Conservation (phyloP, 2,329 filamentous ascomycete genomes). For the Metarhizium humberi region DNA sequence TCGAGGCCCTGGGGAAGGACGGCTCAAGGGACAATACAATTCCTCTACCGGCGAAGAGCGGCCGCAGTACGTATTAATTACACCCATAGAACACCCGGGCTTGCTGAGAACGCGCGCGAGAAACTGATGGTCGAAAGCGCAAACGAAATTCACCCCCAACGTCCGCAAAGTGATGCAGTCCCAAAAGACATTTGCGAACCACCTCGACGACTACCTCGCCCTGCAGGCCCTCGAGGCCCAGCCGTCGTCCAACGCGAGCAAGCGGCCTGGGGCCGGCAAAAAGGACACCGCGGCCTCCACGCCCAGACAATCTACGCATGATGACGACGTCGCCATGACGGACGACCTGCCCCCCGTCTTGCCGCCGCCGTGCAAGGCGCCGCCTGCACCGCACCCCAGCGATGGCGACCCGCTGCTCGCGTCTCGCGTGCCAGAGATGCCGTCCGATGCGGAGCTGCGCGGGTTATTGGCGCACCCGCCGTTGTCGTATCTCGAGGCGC, state of each 20-base stretch:
- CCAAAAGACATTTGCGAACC: conserved; percentile 76
- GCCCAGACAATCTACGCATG: conserved; percentile 8
- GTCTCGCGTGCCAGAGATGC: conserved; percentile 47
- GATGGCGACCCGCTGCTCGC: conserved; percentile 50
- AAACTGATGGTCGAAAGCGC: conserved; percentile 18
- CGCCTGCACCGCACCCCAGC: conserved; percentile 31
- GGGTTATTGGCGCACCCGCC: conserved; percentile 55
- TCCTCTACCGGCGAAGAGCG: conserved; percentile 50
- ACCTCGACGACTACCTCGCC: conserved; percentile 71
- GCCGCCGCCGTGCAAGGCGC: conserved; percentile 20
- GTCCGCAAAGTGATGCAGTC: conserved; percentile 71
- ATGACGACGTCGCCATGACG: conserved; percentile 18
- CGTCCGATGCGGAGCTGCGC: conserved; percentile 52
- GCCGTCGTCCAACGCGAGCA: conserved; percentile 15
- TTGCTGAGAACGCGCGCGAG: background rate
- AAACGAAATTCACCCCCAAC: conserved; percentile 54
- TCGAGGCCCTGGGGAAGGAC: conserved; percentile 76
- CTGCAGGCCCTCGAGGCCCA: conserved; percentile 37
- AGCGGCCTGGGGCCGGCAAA: conserved; percentile 17
- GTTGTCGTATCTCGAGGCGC: conserved; percentile 58
- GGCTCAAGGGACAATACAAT: conserved; percentile 66
- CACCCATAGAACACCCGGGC: no score
- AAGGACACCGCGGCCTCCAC: conserved; percentile 15
- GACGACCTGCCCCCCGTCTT: conserved; percentile 24
- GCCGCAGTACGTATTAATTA: conserved; percentile 23